phyloP scores from a whole-genome alignment of 2,329 filamentous ascomycete species.

The Aureobasidium sp. region DNA sequence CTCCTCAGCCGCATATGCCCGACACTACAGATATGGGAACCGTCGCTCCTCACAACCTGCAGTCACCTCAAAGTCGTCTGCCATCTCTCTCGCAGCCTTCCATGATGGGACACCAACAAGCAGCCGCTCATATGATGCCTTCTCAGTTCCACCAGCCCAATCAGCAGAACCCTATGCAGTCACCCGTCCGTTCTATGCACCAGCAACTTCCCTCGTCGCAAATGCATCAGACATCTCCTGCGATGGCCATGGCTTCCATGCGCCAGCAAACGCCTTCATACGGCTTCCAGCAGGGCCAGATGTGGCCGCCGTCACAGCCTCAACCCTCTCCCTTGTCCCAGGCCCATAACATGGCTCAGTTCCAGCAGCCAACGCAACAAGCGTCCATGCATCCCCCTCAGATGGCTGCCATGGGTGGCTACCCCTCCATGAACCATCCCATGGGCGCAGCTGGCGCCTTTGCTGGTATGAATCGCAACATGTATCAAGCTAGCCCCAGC shows the following conservation, averaged over 20 bases:
- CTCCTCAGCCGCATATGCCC: slow-evolving; percentile 35
- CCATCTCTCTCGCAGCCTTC: slow-evolving; percentile 6
- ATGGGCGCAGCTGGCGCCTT: slow-evolving; percentile 39
- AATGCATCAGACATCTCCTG: slow-evolving; percentile 60
- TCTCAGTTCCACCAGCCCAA: slow-evolving; percentile 40
- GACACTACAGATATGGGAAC: slow-evolving; percentile 33
- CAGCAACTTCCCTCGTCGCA: slow-evolving; percentile 47
- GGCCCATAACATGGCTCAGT: slow-evolving; percentile 40
- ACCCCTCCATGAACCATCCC: slow-evolving; percentile 37
- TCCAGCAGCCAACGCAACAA: slow-evolving; percentile 36
- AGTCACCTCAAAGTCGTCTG: slow-evolving; percentile 35
- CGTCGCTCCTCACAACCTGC: slow-evolving; percentile 37
- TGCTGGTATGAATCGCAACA: slow-evolving; percentile 40
- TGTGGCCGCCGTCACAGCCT: slow-evolving; percentile 43
- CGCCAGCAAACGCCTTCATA: slow-evolving; percentile 39
- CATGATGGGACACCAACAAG: slow-evolving; percentile 16
- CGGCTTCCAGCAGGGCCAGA: slow-evolving; percentile 38
- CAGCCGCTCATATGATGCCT: slow-evolving; percentile 13
- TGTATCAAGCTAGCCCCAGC: slow-evolving; percentile 43
- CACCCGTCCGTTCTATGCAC: slow-evolving; percentile 63
- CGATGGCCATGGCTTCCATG: slow-evolving; percentile 35
- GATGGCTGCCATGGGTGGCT: slow-evolving; percentile 37
- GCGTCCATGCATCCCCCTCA: slow-evolving; percentile 45
- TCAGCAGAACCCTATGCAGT: slow-evolving; percentile 65
- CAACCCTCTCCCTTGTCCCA: slow-evolving; percentile 42